Evolutionary conservation across 148 eudicot species (phyloP), one percentile per base, ranked within the genome.

Genomic region (Vaccinium myrtillus): DNA sequence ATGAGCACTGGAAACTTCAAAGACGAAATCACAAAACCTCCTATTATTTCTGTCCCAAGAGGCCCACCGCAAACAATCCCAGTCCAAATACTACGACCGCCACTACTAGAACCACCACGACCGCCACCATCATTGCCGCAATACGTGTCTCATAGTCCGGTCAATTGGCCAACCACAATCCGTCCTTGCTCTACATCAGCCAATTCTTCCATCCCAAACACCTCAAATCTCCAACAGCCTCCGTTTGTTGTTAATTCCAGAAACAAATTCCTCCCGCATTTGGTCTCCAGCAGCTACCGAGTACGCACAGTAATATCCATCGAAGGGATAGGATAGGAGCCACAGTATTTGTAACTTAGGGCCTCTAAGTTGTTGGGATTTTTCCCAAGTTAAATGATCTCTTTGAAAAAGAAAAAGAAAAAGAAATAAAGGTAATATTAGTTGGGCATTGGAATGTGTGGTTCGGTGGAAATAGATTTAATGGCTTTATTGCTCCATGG

Each of bases 1-100:
- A 83, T 21, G 91, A 83, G 75, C 84, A 61, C 51, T 97, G 98
- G 99, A 89, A 81, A 90, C 75, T 76, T 79, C 90, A 89, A 85
- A 89, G 99, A 84, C 83, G 86, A 81, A 86, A 16, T 54, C 51
- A 75, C 82, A 54, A 85, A 84, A 8, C 85, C 79, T 53, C 54
- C 79, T 49, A 59, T 18, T 56, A 78, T 61, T 84, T 36, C 89
- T 85, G 15, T 84, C 82, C 70, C 43, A 36, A 61, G 65, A 32
- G 79, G 58, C 19, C 81, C 75, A 73, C 74, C 39, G 25, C 36
- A 83, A 74, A 58, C 82, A 58, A 53, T 74, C 87, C 61, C 71
- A 61, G 82, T 80, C 79, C 87, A 82, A 83, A 32, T n/a, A 15
- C 82, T 80, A 23, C 4, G 80, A 15, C 65, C 70, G 9, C 67